Conservation (phyloP, 345 rosid genomes). For the Mangifera indica region DNA sequence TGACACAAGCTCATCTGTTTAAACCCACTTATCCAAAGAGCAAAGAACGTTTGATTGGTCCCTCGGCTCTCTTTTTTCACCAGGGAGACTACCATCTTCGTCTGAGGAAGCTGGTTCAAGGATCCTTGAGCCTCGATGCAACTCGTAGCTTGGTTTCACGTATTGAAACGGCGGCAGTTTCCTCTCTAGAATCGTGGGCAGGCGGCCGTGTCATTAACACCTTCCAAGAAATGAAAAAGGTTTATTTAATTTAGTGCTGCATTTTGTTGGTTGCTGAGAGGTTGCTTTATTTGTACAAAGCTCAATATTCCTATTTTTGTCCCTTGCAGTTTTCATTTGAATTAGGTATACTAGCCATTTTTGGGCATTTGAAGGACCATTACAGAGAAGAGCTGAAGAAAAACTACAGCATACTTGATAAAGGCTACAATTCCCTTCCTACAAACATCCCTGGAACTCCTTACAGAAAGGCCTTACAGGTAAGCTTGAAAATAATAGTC, state of each 20-base stretch:
- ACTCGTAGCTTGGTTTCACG: conserved; percentile 55
- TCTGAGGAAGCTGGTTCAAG: conserved; percentile 62
- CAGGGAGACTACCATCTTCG: conserved; percentile 78
- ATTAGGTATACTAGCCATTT: conserved; percentile 68
- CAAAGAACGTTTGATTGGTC: conserved; percentile 83
- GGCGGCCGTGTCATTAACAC: conserved; percentile 57
- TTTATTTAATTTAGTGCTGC: conserved; percentile 24
- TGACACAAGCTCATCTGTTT: conserved; percentile 70
- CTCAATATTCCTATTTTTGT: not conserved
- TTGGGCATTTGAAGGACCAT: conserved; percentile 59
- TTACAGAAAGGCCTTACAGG: conserved; percentile 61
- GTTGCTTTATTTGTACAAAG: not conserved
- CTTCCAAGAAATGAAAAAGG: conserved; percentile 86
- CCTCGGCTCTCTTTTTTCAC: conserved; percentile 81
- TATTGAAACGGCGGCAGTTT: conserved; percentile 51
- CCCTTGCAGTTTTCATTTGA: conserved; percentile 74
- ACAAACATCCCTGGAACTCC: conserved; percentile 74
- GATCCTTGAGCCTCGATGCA: conserved; percentile 55
- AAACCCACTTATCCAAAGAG: conserved; percentile 91
- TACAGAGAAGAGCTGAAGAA: conserved; percentile 65
- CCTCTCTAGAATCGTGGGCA: conserved; percentile 55
- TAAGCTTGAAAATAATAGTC: conserved; percentile 13
- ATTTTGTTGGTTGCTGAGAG: not conserved
- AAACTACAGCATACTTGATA: conserved; percentile 66
- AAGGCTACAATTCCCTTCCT: conserved; percentile 88